Evolutionary conservation across 2,329 filamentous ascomycete species (phyloP), one percentile per base, ranked within the genome.

Genomic region (Penicillium sp.): DNA sequence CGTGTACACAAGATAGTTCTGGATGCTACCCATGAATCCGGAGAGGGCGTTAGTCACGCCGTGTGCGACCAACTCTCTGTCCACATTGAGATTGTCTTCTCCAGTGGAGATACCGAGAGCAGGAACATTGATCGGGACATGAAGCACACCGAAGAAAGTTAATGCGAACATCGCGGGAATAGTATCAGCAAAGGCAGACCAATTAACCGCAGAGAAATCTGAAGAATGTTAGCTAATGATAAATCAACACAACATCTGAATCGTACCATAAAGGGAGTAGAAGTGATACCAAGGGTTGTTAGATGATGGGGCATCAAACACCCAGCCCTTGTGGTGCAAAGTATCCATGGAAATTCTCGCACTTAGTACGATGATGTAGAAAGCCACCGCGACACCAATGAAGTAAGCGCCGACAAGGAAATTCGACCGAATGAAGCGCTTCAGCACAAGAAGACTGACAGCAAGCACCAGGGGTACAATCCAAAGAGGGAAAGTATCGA

Each of bases 101-200:
- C 91, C 90, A 4, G 89, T 90, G 29, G 90, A 91, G 45, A 96
- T 87, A 0, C 90, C 94, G 53, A 99, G 76, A 2, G 94, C 94
- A 2, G 94, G 94, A 4, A 99, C 92, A 65, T 99, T 99, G 74
- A 99, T 99, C 0, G 94, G 94, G 2, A 99, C 94, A 69, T 99
- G 94, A 2, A 99, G 82, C 51, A 99, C 87, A 47, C 94, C 94
- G 65, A 99, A 99, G 77, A 99, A 99, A 0, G 94, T 97, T 55
- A 99, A 76, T 0, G 94, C 94, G 64, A 99, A 85, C 89, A 99
- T 97, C 28, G 94, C 92, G 0, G 94, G 94, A 28, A 96, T 81
- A 1, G 88, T 92, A 65, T 91, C 86, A n/a, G 80, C 75, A 45
- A 99, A 81, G 2, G 93, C 94, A 42, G 81, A 80, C 88, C 90